A percentile compares a stretch with the other conserved stretches of the same genome.
phyloP scores from a whole-genome alignment of 495 filamentous ascomycete genomes.

The Annulohypoxylon bovei region DNA sequence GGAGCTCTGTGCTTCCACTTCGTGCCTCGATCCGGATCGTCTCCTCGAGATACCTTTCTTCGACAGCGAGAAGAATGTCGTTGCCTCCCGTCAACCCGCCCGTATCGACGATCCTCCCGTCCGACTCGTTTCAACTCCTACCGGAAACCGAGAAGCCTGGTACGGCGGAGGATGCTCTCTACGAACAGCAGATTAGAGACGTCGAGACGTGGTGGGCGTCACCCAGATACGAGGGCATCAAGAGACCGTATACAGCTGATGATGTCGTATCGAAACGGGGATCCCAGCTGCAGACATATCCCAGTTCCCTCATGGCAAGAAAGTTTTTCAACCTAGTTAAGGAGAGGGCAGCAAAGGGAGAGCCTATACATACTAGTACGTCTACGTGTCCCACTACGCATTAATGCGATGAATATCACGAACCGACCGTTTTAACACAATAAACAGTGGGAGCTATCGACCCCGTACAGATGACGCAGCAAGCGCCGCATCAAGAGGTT shows the following conservation, averaged over 20 bases:
- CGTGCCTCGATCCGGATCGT: conserved; percentile 16
- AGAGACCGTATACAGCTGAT: conserved; percentile 86
- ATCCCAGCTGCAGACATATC: conserved; percentile 84
- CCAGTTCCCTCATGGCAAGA: conserved; percentile 90
- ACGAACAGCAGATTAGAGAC: conserved; percentile 78
- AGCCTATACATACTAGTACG: conserved; percentile 92
- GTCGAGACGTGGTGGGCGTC: conserved; percentile 89
- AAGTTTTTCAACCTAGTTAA: conserved; percentile 92
- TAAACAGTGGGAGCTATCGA: conserved; percentile 92
- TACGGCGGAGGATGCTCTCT: conserved; percentile 81
- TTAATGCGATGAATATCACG: not conserved
- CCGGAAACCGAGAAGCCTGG: conserved; percentile 76
- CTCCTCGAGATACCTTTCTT: conserved; percentile 38
- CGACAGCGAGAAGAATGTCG: conserved; percentile 45
- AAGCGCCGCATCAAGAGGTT: conserved; percentile 94
- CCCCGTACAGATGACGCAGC: conserved; percentile 98
- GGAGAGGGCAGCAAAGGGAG: conserved; percentile 74
- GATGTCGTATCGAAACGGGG: conserved; percentile 95
- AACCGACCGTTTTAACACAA: not conserved
- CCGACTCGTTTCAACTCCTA: conserved; percentile 83
- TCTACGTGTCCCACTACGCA: conserved; percentile 3
- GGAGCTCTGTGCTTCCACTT: conserved; percentile 41
- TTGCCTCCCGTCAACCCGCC: conserved; percentile 51
- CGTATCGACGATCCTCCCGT: conserved; percentile 65
- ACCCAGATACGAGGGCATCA: conserved; percentile 86